These are phyloP conservation scores for Panicum virgatum DNA, from an alignment of 202 grass and related monocot species.

Conservation along the genomic window DNA sequence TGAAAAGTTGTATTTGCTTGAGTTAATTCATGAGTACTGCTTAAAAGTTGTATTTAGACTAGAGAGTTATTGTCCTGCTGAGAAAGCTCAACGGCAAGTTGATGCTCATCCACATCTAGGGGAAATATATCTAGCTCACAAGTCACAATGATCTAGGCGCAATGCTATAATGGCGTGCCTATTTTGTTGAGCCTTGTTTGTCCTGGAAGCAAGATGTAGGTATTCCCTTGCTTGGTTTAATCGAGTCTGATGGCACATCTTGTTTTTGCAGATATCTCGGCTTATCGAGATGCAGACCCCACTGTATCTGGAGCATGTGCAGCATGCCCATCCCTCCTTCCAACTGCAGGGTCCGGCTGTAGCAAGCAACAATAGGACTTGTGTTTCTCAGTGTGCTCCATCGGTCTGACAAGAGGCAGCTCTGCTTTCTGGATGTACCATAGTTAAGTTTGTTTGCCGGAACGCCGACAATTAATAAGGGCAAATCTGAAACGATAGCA, in stretches of 20 bases:
- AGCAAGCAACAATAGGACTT: not conserved
- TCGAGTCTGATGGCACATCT: not conserved
- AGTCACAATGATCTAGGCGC: not conserved
- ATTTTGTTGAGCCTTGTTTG: not conserved
- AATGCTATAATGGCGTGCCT: not conserved
- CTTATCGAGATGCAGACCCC: conserved; percentile 91
- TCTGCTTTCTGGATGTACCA: not conserved
- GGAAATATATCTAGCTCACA: not conserved
- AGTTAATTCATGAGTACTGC: not conserved
- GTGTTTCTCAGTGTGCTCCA: conserved; percentile 19
- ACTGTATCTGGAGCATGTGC: conserved; percentile 63
- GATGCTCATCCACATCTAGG: not conserved
- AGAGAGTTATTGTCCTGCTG: not conserved
- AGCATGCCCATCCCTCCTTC: conserved; percentile 48
- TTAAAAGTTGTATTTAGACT: not conserved
- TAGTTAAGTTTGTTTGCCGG: not conserved
- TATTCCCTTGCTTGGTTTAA: not conserved
- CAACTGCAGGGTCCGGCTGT: conserved; percentile 15
- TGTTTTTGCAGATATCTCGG: conserved; percentile 75
- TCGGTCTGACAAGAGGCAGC: conserved; percentile 29
- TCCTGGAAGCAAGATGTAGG: not conserved
- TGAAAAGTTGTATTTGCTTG: not conserved
- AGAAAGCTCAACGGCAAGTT: not conserved
- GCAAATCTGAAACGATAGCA: not conserved
- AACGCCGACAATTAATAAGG: not conserved